phyloP scores from a whole-genome alignment of 352 stramenopile species.

The Phytophthora capsici region DNA sequence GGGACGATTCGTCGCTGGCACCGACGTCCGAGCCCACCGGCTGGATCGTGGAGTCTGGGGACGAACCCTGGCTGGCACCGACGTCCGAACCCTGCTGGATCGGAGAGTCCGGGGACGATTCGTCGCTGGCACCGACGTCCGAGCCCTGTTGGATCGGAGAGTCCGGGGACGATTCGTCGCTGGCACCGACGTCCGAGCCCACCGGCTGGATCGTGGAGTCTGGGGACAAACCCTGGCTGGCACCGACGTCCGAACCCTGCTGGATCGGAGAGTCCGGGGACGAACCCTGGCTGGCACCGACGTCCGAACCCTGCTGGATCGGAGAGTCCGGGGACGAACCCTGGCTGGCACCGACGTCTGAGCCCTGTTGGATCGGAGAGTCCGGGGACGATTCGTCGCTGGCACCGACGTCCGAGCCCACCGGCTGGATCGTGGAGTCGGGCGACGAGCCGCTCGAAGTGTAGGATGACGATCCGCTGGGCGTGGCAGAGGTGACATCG shows the following conservation, averaged over 20 bases:
- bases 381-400: background rate
- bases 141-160: background rate
- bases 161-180: background rate
- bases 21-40: background rate
- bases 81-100: background rate
- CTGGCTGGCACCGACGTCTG: conserved; percentile 3
- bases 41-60: background rate
- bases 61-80: background rate
- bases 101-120: background rate
- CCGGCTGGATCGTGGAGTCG: background rate
- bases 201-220: background rate
- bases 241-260: background rate
- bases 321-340: too few species aligned
- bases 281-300: conserved; percentile 2
- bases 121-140: background rate
- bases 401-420: background rate
- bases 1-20: background rate
- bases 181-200: conserved; percentile 6
- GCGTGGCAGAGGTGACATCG: background rate
- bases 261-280: background rate
- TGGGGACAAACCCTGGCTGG: background rate
- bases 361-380: background rate
- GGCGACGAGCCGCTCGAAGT: background rate
- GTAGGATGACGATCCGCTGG: background rate
- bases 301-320: background rate